Percentiles rank a stretch among this genome's conserved stretches.
Evolutionary conservation across 495 filamentous ascomycete species (phyloP).

Genomic region (Hypoxylon intermedium): DNA sequence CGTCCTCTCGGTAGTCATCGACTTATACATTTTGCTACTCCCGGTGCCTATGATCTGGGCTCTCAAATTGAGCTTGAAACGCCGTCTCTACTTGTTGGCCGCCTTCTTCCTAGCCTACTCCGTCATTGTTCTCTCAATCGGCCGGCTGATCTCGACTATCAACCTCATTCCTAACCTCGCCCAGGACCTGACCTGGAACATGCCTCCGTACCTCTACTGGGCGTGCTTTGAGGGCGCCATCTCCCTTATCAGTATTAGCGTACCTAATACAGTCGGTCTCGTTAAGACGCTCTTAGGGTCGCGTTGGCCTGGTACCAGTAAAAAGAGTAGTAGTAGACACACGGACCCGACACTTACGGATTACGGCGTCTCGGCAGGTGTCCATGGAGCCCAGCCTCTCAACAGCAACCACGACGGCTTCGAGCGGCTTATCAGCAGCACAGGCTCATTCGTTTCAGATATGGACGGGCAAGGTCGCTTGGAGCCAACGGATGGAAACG

Average conservation of each 20-base stretch:
- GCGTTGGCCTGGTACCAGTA: not conserved
- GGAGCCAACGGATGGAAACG: not conserved
- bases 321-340: not conserved
- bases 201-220: slow-evolving; percentile 18
- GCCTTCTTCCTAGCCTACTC: slow-evolving; percentile 22
- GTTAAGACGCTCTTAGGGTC: slow-evolving; percentile 2
- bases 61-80: slow-evolving; percentile 7
- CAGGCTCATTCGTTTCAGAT: not conserved
- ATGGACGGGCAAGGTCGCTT: not conserved
- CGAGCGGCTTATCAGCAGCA: slow-evolving; percentile 14
- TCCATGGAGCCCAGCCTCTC: not conserved
- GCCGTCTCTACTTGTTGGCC: slow-evolving; percentile 8
- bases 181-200: slow-evolving; percentile 15
- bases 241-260: slow-evolving; percentile 18
- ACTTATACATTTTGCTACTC: slow-evolving; percentile 18
- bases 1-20: slow-evolving; percentile 7
- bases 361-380: not conserved
- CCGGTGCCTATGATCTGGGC: slow-evolving; percentile 22
- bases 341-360: slow-evolving; percentile 1
- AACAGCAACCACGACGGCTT: slow-evolving; percentile 3
- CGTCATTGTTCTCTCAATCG: slow-evolving; percentile 18
- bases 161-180: slow-evolving; percentile 9
- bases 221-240: slow-evolving; percentile 11
- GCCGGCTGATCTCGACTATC: slow-evolving; percentile 13
- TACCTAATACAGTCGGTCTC: slow-evolving; percentile 15